A percentile compares a stretch with the other conserved stretches of the same genome.
Conservation (phyloP, 2,329 filamentous ascomycete species). For the Ceratocystiopsis sp. region DNA sequence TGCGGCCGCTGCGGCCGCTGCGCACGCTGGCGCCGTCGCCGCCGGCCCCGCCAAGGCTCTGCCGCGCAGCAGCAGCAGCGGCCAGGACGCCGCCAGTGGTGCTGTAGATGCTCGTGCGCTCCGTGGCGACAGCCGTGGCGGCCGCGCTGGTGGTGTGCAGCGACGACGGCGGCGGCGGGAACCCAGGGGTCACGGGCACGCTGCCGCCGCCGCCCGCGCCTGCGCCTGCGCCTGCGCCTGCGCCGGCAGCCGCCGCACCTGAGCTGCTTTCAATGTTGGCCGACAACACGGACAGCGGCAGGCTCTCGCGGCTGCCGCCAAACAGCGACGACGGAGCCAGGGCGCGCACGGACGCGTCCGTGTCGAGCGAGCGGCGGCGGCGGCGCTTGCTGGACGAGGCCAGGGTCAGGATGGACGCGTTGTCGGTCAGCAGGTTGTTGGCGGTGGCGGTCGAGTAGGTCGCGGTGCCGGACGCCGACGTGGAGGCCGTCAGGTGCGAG, state of each 20-base stretch:
- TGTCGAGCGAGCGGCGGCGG: constrained; percentile 65
- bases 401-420: constrained; percentile 71
- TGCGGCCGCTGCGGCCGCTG: constrained; percentile 70
- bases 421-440: constrained; percentile 67
- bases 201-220: constrained; percentile 13
- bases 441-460: constrained; percentile 67
- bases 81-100: no score
- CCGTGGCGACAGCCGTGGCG: constrained; percentile 1
- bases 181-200: constrained; percentile 26
- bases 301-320: constrained; percentile 63
- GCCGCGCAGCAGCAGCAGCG: constrained; percentile 20
- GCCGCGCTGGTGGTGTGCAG: constrained; percentile 14
- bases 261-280: constrained; percentile 55
- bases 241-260: constrained; percentile 14
- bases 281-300: constrained; percentile 64
- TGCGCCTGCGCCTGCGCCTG: constrained; percentile 37
- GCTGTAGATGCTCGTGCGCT: no score
- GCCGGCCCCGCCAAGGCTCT: constrained; percentile 20
- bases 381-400: constrained; percentile 68
- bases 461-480: constrained; percentile 19
- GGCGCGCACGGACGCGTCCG: constrained; percentile 69
- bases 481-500: constrained; percentile 36
- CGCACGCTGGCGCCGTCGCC: constrained; percentile 54
- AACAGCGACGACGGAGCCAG: constrained; percentile 70
- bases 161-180: constrained; percentile 35